Evolutionary conservation across 2,329 filamentous ascomycete species (phyloP).

Genomic region (Botrytis hyacinthi): DNA sequence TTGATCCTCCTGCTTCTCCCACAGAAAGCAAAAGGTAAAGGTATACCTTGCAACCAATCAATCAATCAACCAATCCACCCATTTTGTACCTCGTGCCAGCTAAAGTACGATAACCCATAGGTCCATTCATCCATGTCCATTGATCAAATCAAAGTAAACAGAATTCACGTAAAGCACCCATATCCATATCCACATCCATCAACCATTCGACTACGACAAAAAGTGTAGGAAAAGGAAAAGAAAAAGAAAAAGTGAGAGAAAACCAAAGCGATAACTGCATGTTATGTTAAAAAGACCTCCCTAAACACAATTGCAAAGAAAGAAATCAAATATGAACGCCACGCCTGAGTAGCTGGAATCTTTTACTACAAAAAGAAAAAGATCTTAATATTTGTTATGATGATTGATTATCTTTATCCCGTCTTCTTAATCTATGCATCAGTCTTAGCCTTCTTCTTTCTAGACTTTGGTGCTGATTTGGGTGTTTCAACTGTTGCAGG

Average conservation of each 20-base stretch:
- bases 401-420: not conserved
- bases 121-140: not conserved
- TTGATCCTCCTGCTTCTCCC: not conserved
- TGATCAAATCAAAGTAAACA: slow-evolving; percentile 2
- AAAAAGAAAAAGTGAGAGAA: not conserved
- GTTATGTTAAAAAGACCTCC: not conserved
- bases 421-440: slow-evolving; percentile 46
- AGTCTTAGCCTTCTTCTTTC: slow-evolving; percentile 49
- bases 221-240: slow-evolving; percentile 5
- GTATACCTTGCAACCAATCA: not conserved
- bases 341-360: not conserved
- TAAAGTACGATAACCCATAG: not conserved
- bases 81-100: not conserved
- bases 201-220: not conserved
- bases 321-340: not conserved
- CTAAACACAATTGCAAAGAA: not conserved
- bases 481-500: slow-evolving; percentile 31
- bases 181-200: slow-evolving; percentile 10
- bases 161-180: not conserved
- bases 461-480: slow-evolving; percentile 33
- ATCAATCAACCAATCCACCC: not conserved
- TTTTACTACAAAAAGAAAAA: not conserved
- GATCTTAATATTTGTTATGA: not conserved
- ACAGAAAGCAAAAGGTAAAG: not conserved
- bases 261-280: not conserved